Percentiles rank a stretch among this genome's conserved stretches.
These are phyloP conservation scores for Cladosporium sp. DNA, from an alignment of 2,329 filamentous ascomycete species.

Conservation along the genomic window DNA sequence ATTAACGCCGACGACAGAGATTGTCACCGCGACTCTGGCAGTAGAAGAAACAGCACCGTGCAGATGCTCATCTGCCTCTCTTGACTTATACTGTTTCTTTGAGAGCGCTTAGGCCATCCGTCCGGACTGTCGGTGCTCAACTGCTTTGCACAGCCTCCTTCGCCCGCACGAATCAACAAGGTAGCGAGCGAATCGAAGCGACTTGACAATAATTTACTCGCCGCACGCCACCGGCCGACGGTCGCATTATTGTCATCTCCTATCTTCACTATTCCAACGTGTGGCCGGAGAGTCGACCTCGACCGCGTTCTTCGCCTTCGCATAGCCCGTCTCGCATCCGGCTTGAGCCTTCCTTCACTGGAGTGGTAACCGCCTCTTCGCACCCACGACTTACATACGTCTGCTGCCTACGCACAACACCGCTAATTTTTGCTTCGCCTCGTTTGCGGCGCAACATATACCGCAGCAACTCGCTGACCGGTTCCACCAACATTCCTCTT, in stretches of 20 bases:
- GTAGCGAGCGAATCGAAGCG: background rate
- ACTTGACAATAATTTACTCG: background rate
- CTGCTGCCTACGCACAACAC: background rate
- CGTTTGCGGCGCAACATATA: background rate
- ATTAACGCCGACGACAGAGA: background rate
- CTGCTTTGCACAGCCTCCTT: slow-evolving; percentile 7
- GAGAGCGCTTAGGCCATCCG: background rate
- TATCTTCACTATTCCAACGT: background rate
- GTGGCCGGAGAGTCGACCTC: background rate
- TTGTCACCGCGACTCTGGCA: background rate
- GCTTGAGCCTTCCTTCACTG: background rate
- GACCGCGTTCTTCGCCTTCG: background rate
- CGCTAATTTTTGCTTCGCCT: slow-evolving; percentile 2
- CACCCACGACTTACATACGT: background rate
- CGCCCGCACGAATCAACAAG: background rate
- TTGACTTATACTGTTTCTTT: slow-evolving; percentile 1
- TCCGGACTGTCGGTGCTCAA: slow-evolving; percentile 4
- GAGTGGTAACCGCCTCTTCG: background rate
- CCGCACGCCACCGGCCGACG: background rate
- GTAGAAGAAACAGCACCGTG: background rate
- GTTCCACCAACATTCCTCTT: background rate
- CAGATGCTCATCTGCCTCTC: background rate
- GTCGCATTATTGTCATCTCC: background rate
- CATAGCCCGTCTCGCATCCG: background rate
- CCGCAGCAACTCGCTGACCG: slow-evolving; percentile 4